Evolutionary conservation across 2,329 filamentous ascomycete genomes (phyloP), one percentile per base, ranked within the genome.

Genomic region (Epichloe coenophiala): DNA sequence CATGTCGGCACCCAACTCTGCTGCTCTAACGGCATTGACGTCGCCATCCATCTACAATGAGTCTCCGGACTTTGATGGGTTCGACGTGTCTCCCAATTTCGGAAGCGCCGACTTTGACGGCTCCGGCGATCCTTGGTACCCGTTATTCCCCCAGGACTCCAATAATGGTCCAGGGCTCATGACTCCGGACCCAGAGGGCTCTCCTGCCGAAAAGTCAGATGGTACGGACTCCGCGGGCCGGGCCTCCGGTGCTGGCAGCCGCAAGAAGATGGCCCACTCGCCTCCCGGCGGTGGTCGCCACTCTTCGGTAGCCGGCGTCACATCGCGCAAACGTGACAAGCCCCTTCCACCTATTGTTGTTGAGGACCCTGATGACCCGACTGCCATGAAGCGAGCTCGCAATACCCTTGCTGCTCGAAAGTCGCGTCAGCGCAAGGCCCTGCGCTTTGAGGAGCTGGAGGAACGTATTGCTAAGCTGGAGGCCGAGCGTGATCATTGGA

Each of bases 401-500:
- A 97, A 96, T 67, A 95, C 89, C 8, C 78, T 94, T 65, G 91
- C 91, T 17, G 91, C 91, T 60, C 88, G 91, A 58, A 95, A 95
- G 71, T 95, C 89, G 53, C 84, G 91, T 48, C 84, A 88, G 62
- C 84, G 88, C 57, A 95, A 95, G 73, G 81, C 87, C 51, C 76
- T 84, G 64, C 79, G 83, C 58, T 75, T 91, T 54, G 82, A 86
- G 51, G 79, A 82, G 52, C 74, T 95, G 44, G 86, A 94, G 71
- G 76, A 77, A 39, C 75, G 79, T 60, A 89, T 95, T 60, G 75
- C 72, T 17, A 81, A 85, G 63, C 71, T 91, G 31, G 75, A 83
- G 65, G 73, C 75, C 40, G 80, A 83, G 63, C 74, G 78, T 59
- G 80, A 81, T 65, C 75, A 82, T 61, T 84, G 80, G 80, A 83